Evolutionary conservation across 2,329 filamentous ascomycete genomes (phyloP), one percentile per base, ranked within the genome.

Genomic region (Colletotrichum gloeosporioides): DNA sequence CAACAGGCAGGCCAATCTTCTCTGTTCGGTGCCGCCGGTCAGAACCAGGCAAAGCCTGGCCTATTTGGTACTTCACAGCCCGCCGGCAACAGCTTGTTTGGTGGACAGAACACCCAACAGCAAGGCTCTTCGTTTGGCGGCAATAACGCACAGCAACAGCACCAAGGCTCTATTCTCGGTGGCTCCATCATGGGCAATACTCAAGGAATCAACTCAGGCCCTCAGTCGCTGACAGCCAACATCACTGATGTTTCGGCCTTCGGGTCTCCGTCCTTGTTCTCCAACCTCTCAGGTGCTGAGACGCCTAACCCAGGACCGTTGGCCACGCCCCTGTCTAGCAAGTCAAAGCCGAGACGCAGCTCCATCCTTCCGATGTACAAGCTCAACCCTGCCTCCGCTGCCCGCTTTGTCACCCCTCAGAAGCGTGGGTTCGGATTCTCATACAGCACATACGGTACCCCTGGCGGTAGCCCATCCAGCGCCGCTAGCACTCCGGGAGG

Each of bases 361-460:
- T 94, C 95, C 12, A 94, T 96, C 59, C 86, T 98, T 70, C 96
- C 96, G 4, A 93, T 97, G 82, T 96, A 96, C 87, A 97, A 96
- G 86, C 90, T 98, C 79, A 96, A 95, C 63, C 95, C 96, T 0
- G 92, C 92, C 63, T 95, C 95, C 39, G 93, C 95, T 10, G 94
- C 94, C 27, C 94, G 96, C 64, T 93, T 96, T 73, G 91, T 93
- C 34, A 98, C 96, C 0, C 96, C 96, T 1, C 95, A 96, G 80
- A 96, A 95, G 86, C 92, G 94, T 72, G 95, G 95, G 7, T 98
- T 95, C 82, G 96, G 96, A 4, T 98, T 98, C 83, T 96, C 94
- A 3, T 98, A 98, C 85, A 98, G 96, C 78, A 96, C 93, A 4
- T 98, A 98, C 80, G 95, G 95, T 61, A 96, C 94, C 2, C 96